A percentile compares a stretch with the other conserved stretches of the same genome.
Conservation (phyloP, 2,329 filamentous ascomycete species). For the Hypoxylon rubiginosum region DNA sequence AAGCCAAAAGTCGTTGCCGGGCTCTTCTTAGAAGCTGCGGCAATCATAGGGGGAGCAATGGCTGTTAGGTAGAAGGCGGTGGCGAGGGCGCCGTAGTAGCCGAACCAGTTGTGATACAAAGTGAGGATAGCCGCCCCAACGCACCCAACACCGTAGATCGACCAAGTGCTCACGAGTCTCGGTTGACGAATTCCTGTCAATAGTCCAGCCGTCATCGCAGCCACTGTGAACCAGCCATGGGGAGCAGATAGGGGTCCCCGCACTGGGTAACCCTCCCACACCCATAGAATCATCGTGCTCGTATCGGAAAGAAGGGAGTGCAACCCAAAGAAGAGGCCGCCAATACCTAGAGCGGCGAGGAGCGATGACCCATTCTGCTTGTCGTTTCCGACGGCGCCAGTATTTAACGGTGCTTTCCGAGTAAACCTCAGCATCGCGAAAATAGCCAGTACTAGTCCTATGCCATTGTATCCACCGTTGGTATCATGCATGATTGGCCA, state of each 20-base stretch:
- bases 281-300: slow-evolving; percentile 99
- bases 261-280: slow-evolving; percentile 95
- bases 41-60: slow-evolving; percentile 79
- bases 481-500: slow-evolving; percentile 93
- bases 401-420: slow-evolving; percentile 68
- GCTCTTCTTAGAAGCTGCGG: slow-evolving; percentile 79
- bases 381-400: slow-evolving; percentile 51
- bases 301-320: slow-evolving; percentile 96
- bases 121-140: slow-evolving; percentile 85
- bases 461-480: slow-evolving; percentile 94
- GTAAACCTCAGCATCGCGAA: slow-evolving; percentile 83
- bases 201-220: slow-evolving; percentile 87
- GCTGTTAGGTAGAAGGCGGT: slow-evolving; percentile 86
- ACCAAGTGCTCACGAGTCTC: slow-evolving; percentile 80
- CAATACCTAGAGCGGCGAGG: slow-evolving; percentile 82
- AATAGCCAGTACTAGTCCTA: slow-evolving; percentile 81
- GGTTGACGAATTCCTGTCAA: slow-evolving; percentile 81
- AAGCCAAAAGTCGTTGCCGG: slow-evolving; percentile 87
- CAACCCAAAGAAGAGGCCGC: slow-evolving; percentile 86
- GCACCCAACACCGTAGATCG: slow-evolving; percentile 81
- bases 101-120: slow-evolving; percentile 83
- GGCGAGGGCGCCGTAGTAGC: slow-evolving; percentile 85
- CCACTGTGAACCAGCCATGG: slow-evolving; percentile 89
- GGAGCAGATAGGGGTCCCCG: slow-evolving; percentile 88
- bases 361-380: slow-evolving; percentile 74